Evolutionary conservation across 208 protist species (phyloP), one percentile per base, ranked within the genome.

Genomic region (Crithidia fasciculata): DNA sequence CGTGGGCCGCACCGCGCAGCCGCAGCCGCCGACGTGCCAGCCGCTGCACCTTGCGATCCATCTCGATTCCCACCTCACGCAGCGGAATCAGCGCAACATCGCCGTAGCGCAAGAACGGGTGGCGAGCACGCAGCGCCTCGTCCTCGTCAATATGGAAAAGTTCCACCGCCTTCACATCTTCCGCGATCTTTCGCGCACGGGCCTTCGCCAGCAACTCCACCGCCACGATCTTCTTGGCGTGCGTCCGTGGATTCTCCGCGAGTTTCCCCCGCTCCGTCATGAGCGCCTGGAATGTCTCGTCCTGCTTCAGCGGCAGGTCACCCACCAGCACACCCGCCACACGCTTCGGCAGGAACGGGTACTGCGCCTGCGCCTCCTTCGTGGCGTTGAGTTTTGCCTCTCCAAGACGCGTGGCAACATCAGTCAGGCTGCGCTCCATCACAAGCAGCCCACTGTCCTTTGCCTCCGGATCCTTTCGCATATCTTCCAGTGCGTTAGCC

Each of bases 51-150:
- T 28, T 28, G 28, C 28, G 28, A 28, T 28, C 28, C 28, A 28
- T 28, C 28, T 28, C 28, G 28, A 28, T 28, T 28, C 28, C 28
- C 28, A 28, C 28, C 28, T 28, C 28, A 28, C 28, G 28, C 28
- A 28, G 28, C 28, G 28, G 28, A 28, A 28, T 28, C 28, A 28
- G 28, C 28, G 28, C 28, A 28, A 28, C 28, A 28, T 28, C 28
- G 28, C 28, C 28, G 28, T 28, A 28, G 28, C 28, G 68, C n/a
- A 95, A 64, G 69, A 82, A 93, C 0, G 90, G 85, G 64, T 95
- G 72, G 0, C 86, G 80, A 0, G 87, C 87, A n/a, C 87, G 78
- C 13, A 93, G 81, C 6, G 83, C 85, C 7, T 87, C 82, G 60
- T 92, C 82, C 62, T 91, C 87, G 41, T 86, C 84, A 13, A 69